These are phyloP conservation scores for Friedmanniomyces simplex DNA, from an alignment of 495 filamentous ascomycete genomes.

Conservation along the genomic window DNA sequence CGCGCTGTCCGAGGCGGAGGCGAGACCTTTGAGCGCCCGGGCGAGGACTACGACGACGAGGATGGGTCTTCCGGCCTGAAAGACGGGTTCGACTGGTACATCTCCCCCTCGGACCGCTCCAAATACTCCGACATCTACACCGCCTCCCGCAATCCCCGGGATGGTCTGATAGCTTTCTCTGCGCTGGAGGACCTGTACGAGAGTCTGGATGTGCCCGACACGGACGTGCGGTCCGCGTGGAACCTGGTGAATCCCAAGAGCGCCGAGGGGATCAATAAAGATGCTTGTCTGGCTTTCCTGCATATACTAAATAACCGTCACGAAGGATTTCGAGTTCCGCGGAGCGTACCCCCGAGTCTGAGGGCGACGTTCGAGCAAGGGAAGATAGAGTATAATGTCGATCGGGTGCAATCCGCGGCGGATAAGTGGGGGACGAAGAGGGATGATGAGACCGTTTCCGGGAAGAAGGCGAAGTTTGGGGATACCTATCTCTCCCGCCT, in stretches of 20 bases:
- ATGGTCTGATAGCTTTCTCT: conserved; percentile 70
- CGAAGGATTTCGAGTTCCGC: conserved; percentile 88
- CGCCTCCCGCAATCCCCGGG: conserved; percentile 68
- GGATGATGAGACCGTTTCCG: conserved; percentile 66
- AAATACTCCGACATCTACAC: conserved; percentile 96
- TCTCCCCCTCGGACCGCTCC: conserved; percentile 76
- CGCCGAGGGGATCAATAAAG: conserved; percentile 72
- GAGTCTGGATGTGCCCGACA: conserved; percentile 88
- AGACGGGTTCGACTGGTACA: conserved; percentile 99
- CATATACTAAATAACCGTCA: conserved; percentile 92
- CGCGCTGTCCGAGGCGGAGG: conserved; percentile 67
- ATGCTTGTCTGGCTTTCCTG: conserved; percentile 85
- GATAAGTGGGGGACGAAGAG: conserved; percentile 55
- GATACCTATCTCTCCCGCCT: conserved; percentile 89
- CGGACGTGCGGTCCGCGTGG: conserved; percentile 87
- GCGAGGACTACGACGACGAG: conserved; percentile 50
- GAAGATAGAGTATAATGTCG: conserved; percentile 89
- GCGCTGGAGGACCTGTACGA: conserved; percentile 77
- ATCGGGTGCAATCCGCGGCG: conserved; percentile 47
- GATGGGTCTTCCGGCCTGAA: conserved; percentile 68
- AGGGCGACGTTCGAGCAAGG: conserved; percentile 86
- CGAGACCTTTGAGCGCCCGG: conserved; percentile 66
- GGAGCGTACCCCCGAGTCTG: conserved; percentile 81
- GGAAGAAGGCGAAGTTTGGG: conserved; percentile 89
- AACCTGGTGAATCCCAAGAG: conserved; percentile 90